Base-by-base conservation (phyloP, 345 rosid genomes). In the Bretschneidera sinensis region DNA sequence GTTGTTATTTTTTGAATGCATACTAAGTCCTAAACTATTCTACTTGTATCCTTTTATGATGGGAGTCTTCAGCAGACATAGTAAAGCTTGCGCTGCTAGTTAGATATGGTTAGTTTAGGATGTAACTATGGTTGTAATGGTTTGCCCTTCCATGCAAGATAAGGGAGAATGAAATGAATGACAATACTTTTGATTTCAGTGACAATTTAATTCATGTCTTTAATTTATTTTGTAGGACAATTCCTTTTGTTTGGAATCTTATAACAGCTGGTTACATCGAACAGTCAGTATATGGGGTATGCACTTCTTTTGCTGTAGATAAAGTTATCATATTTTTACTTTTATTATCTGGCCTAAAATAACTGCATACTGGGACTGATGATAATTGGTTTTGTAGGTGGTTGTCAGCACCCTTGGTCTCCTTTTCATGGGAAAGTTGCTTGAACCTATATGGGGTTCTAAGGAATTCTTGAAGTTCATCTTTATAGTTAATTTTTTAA, bases 181-280 rank as follows among this genome's bases (percentile, higher is more conserved):
- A 11, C 1, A 39, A 14, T 39, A 2, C 45, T 39, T 39, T 5
- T 39, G 11, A 14, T 13, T 39, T 39, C 15, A 39, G 16, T 39
- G 6, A 4, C 10, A 39, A 4, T 39, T 39, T 7, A 4, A 7
- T 39, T 39, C 2, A 39, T 39, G 11, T 39, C 9, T 4, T 39
- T n/a, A 47, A 33, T 34, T 57, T 39, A 50, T 63, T 60, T 68
- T 72, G 57, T 71, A 95, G 99, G 89, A 95, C 99, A 17, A 91
- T 95, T 68, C 99, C 99, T 59, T 91, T 95, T 81, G 96, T 71
- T 48, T 95, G 98, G 99, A 95, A 95, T 74, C 89, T 95, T 47
- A 54, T 95, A 35, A 90, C 98, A 8, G 81, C 94, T 21, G 99
- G 99, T 67, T 95, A 85, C 63, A 70, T 95, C 51, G 99, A 95